Conservation (phyloP, 2,329 filamentous ascomycete species). For the Monilinia fructicola region DNA sequence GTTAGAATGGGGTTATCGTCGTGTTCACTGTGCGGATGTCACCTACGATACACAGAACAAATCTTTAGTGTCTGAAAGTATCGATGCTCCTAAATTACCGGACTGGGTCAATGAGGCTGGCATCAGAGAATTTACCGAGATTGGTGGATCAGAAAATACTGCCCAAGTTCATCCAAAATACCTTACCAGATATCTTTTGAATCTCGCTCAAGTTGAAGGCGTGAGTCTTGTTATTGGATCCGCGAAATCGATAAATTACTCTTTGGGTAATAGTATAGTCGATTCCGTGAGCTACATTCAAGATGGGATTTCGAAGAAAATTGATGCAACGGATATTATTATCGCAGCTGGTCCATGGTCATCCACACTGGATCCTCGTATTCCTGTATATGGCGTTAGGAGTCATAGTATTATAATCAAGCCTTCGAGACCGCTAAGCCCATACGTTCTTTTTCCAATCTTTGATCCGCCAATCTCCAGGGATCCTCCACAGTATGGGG, state of each 20-base stretch:
- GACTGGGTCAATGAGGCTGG: not conserved
- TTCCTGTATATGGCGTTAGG: conserved; percentile 9
- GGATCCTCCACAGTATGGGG: not conserved
- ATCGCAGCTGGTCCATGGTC: conserved; percentile 13
- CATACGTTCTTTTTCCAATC: conserved; percentile 1
- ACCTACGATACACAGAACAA: not conserved
- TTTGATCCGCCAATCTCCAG: conserved; percentile 1
- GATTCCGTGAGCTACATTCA: not conserved
- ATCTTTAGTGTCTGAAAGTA: not conserved
- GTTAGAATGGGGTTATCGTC: conserved; percentile 79
- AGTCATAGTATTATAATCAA: conserved; percentile 10
- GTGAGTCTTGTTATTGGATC: not conserved
- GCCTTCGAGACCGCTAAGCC: not conserved
- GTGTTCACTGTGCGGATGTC: conserved; percentile 60
- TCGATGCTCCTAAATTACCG: not conserved
- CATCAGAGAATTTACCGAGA: conserved; percentile 3
- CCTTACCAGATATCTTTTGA: not conserved
- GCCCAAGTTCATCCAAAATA: conserved; percentile 11
- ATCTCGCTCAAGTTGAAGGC: conserved; percentile 1
- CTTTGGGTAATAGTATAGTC: not conserved
- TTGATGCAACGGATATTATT: not conserved
- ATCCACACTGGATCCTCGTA: conserved; percentile 5
- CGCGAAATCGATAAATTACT: conserved; percentile 8
- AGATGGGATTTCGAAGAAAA: not conserved
- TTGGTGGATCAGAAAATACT: not conserved